Evolutionary conservation across 1,284 basidiomycete genomes (phyloP), one percentile per base, ranked within the genome.

Genomic region (Mycosarcoma mackinlayi): DNA sequence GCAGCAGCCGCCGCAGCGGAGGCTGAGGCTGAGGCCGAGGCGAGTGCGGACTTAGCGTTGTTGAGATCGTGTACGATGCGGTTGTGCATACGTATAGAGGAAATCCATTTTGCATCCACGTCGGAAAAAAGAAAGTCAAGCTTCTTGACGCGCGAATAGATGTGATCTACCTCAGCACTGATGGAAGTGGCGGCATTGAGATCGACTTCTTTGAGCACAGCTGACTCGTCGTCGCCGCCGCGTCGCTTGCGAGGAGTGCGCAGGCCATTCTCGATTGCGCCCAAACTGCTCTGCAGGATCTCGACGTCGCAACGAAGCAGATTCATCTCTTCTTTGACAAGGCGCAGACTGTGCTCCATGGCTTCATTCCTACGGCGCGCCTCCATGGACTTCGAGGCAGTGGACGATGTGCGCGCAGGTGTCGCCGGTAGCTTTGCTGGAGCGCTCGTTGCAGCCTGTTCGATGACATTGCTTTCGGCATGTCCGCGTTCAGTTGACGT

Each of bases 251-350:
- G 53, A 3, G 65, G 65, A 6, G 65, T 68, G 9, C 39, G 44
- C 3, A 51, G 46, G 2, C 61, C 45, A 30, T 27, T 37, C 25
- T 62, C 60, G 7, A 46, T 46, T 1, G 54, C 49, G 6, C 49
- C 23, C 35, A 62, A 37, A 18, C 55, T 59, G 33, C 45, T 52
- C 30, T 56, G 46, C 28, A 68, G 46, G 35, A 60, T 50, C 25
- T 51, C 61, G 25, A 60, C 51, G 27, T 64, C 67, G 45, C 57
- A 64, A 13, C 53, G 33, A 0, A 66, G 63, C n/a, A 61, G 27
- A 24, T 59, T 60, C 47, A 67, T 38, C 33, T 71, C 68, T 25
- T 70, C 67, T 31, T 61, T 70, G 54, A 70, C 35, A 10, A 59
- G 41, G 5, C 61, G 67, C 18, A 70, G 38, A 0, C 48, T 40